Conservation (phyloP, 1,284 basidiomycete genomes). For the Rhizoctonia solani region DNA sequence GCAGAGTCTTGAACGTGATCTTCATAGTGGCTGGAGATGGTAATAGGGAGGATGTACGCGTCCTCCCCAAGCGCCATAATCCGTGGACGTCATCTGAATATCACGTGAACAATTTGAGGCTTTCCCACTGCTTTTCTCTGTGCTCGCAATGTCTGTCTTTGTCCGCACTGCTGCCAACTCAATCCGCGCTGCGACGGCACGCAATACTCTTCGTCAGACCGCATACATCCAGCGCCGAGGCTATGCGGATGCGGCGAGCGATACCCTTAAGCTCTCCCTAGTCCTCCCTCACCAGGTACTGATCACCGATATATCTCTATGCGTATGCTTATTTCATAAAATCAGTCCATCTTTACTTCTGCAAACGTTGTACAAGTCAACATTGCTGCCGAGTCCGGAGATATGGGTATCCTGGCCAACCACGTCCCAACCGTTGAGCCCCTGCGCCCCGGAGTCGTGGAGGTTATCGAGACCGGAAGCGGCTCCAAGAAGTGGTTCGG, state of each 20-base stretch:
- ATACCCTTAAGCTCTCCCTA: slow-evolving; percentile 85
- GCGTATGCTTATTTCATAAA: slow-evolving; percentile 27
- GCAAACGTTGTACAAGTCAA: slow-evolving; percentile 93
- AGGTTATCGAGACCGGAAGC: slow-evolving; percentile 83
- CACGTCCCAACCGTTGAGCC: slow-evolving; percentile 94
- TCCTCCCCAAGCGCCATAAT: slow-evolving; percentile 19
- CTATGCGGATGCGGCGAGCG: slow-evolving; percentile 77
- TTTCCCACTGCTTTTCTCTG: slow-evolving; percentile 33
- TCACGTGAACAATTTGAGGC: slow-evolving; percentile 31
- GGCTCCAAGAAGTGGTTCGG: slow-evolving; percentile 93
- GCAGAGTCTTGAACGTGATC: slow-evolving; percentile 83
- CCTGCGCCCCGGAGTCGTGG: slow-evolving; percentile 88
- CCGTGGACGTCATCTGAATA: not conserved
- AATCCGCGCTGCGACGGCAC: slow-evolving; percentile 7
- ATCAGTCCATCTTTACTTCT: slow-evolving; percentile 83
- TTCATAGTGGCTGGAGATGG: slow-evolving; percentile 63
- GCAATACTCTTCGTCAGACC: slow-evolving; percentile 46
- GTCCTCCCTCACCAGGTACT: slow-evolving; percentile 89
- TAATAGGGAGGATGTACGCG: slow-evolving; percentile 26
- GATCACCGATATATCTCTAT: slow-evolving; percentile 14
- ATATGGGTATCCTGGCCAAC: slow-evolving; percentile 98
- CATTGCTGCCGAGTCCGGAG: slow-evolving; percentile 89
- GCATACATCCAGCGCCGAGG: slow-evolving; percentile 63
- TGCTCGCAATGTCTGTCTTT: slow-evolving; percentile 16
- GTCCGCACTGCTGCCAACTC: slow-evolving; percentile 15